Evolutionary conservation across 1,139 yeast genomes (phyloP).

Genomic region (Debaryomycetaceae sp.): DNA sequence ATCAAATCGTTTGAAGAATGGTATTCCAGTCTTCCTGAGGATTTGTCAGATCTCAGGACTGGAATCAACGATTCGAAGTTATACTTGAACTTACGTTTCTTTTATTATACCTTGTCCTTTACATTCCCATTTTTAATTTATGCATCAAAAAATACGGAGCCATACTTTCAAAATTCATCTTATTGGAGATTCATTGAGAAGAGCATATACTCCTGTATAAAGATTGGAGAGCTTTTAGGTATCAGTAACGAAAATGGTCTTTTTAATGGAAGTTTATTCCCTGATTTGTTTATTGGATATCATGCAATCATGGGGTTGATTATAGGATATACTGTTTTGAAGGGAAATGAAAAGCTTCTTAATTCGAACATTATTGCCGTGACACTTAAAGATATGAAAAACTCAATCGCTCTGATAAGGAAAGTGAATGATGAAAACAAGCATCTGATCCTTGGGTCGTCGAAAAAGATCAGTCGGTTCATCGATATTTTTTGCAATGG

Average conservation of each 20-base stretch:
- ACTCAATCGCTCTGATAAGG: constrained; percentile 5
- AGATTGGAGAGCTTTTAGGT: constrained; percentile 1
- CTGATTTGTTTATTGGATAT: constrained; percentile 8
- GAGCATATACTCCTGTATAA: constrained; percentile 5
- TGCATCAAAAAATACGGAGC: background rate
- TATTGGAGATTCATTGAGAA: background rate
- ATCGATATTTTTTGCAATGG: constrained; percentile 9
- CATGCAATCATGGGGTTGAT: constrained; percentile 9
- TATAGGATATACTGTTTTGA: constrained; percentile 5
- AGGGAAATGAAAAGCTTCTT: background rate
- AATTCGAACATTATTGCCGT: background rate
- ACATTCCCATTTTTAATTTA: constrained; percentile 8
- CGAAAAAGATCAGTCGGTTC: constrained; percentile 7
- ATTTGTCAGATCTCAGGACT: background rate
- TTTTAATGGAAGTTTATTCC: constrained; percentile 10
- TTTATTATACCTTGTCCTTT: constrained; percentile 8
- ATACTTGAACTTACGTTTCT: constrained; percentile 7
- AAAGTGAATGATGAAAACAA: constrained; percentile 2
- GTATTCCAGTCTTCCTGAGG: background rate
- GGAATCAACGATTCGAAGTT: constrained; percentile 2
- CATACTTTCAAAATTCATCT: background rate
- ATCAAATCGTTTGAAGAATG: background rate
- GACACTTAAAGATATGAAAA: constrained; percentile 1
- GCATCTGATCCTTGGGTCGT: constrained; percentile 6
- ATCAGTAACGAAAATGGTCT: constrained; percentile 1